Conservation (phyloP, 2,329 filamentous ascomycete genomes). For the Aureobasidium sp. region DNA sequence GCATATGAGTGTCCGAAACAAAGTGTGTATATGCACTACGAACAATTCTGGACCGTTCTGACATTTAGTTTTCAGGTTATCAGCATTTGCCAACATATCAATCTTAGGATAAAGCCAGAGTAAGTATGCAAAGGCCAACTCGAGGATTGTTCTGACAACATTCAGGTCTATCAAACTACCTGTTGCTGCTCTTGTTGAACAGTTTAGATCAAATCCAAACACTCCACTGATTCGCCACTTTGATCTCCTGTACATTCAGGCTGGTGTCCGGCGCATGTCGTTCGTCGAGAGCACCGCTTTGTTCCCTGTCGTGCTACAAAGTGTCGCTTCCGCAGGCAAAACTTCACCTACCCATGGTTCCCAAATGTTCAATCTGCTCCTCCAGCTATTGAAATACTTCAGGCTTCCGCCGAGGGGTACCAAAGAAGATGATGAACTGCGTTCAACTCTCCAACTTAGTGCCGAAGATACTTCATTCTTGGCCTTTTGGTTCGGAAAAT, state of each 20-base stretch:
- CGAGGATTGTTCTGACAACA: constrained; percentile 8
- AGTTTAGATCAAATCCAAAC: constrained; percentile 69
- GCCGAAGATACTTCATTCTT: constrained; percentile 68
- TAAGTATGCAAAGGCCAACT: constrained; percentile 29
- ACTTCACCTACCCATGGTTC: constrained; percentile 34
- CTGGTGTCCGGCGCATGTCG: constrained; percentile 61
- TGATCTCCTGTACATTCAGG: constrained; percentile 81
- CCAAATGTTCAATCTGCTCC: constrained; percentile 74
- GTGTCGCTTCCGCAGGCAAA: constrained; percentile 54
- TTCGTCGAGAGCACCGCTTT: constrained; percentile 60
- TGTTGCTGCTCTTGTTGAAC: constrained; percentile 73
- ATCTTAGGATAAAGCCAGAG: constrained; percentile 53
- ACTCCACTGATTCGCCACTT: constrained; percentile 76
- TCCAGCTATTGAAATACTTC: constrained; percentile 66
- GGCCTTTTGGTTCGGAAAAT: constrained; percentile 66
- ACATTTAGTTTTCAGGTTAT: constrained; percentile 44
- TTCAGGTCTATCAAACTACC: constrained; percentile 62
- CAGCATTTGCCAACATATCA: constrained; percentile 64
- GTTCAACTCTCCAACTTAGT: constrained; percentile 58
- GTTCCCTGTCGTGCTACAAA: constrained; percentile 61
- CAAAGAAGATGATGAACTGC: constrained; percentile 66
- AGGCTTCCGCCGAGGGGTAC: constrained; percentile 68
- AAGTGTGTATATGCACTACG: constrained; percentile 40
- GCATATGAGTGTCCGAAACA: constrained; percentile 70
- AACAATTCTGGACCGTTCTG: background rate